phyloP scores from a whole-genome alignment of 2,329 filamentous ascomycete genomes.

The Cercospora beticola region DNA sequence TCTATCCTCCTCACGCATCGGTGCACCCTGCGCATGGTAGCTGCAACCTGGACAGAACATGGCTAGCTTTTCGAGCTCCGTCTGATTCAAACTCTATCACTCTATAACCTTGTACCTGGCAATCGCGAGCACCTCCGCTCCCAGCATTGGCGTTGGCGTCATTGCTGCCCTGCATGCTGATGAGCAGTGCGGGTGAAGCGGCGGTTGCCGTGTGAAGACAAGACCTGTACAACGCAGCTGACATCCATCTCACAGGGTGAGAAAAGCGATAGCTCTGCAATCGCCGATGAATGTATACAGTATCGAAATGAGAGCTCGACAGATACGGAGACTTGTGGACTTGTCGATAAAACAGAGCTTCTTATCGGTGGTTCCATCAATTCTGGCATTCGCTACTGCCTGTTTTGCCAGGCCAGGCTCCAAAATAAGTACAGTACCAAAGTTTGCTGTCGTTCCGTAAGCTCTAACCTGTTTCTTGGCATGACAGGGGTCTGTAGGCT shows the following conservation, averaged over 20 bases:
- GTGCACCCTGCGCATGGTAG: background rate
- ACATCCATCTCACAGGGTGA: background rate
- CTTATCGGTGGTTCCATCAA: background rate
- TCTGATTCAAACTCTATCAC: background rate
- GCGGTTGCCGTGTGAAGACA: background rate
- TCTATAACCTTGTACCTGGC: background rate
- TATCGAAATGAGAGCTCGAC: background rate
- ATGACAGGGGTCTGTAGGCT: background rate
- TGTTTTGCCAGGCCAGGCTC: background rate
- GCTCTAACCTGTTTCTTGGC: background rate
- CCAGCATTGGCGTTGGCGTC: background rate
- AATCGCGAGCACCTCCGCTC: background rate
- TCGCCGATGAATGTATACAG: background rate
- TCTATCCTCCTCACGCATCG: background rate
- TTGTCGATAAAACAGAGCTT: background rate
- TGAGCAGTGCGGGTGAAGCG: background rate
- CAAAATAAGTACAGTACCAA: background rate
- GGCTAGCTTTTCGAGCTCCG: background rate
- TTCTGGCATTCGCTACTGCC: background rate
- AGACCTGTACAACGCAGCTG: background rate
- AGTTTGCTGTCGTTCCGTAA: background rate
- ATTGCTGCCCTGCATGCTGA: background rate
- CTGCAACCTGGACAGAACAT: background rate
- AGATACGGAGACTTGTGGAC: background rate
- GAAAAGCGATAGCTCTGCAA: background rate